These are phyloP conservation scores for Colletotrichum gloeosporioides DNA, from an alignment of 2,329 filamentous ascomycete genomes.

Conservation along the genomic window DNA sequence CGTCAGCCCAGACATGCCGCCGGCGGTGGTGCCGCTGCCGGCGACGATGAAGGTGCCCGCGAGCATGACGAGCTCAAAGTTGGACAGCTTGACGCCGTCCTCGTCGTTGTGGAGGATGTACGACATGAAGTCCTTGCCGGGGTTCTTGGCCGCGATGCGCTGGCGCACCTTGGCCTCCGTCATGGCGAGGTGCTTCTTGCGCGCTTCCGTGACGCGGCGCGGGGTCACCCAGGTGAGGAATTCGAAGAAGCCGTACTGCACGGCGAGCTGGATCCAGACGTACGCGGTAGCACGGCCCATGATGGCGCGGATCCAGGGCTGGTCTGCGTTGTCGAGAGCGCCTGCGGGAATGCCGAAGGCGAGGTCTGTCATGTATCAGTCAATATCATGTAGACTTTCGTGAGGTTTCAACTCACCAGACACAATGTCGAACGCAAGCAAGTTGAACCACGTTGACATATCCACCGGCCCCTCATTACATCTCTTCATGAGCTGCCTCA, in stretches of 20 bases:
- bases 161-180: background rate
- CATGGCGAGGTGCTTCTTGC: background rate
- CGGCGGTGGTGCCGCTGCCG: background rate
- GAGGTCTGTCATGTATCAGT: background rate
- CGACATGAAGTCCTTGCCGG: conserved; percentile 1
- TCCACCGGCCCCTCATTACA: conserved; percentile 12
- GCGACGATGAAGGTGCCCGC: background rate
- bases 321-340: background rate
- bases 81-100: background rate
- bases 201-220: background rate
- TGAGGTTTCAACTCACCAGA: background rate
- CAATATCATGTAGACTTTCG: too few relatives aligned
- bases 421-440: conserved; percentile 30
- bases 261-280: conserved; percentile 3
- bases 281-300: background rate
- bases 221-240: background rate
- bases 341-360: background rate
- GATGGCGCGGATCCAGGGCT: background rate
- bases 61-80: background rate
- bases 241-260: background rate
- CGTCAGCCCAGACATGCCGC: background rate
- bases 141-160: background rate
- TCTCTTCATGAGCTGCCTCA: conserved; percentile 19
- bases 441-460: conserved; percentile 30
- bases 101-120: background rate